Percentiles rank a stretch among this genome's conserved stretches.
Evolutionary conservation across 768 basidiomycete species (phyloP).

Genomic region (Pisolithus albus): DNA sequence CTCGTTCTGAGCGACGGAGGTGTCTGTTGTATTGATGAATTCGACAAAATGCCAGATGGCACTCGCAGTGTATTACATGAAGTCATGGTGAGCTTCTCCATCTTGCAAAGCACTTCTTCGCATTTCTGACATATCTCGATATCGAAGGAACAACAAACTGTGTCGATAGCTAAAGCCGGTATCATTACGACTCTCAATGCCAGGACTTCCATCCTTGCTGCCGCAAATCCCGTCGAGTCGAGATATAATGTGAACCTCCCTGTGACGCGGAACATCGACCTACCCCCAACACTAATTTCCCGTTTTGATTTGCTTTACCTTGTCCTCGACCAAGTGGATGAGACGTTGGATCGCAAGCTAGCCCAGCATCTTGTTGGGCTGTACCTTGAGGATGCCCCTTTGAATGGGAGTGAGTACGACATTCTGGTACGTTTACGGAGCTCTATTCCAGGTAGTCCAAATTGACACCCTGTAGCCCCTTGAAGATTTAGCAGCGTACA

Average conservation of each 20-base stretch:
- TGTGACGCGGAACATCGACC: conserved; percentile 92
- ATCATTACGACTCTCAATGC: conserved; percentile 99
- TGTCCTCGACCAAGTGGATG: conserved; percentile 92
- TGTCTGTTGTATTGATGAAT: conserved; percentile 98
- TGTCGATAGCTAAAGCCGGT: conserved; percentile 97
- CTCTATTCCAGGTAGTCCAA: not conserved
- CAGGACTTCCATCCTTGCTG: conserved; percentile 94
- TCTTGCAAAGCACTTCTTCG: not conserved
- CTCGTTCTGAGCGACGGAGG: conserved; percentile 93
- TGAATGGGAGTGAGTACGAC: conserved; percentile 52
- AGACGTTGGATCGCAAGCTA: conserved; percentile 73
- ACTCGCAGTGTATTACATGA: conserved; percentile 98
- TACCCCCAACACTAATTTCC: conserved; percentile 96
- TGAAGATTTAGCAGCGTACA: conserved; percentile 87
- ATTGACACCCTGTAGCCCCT: conserved; percentile 53
- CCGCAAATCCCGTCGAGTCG: conserved; percentile 94
- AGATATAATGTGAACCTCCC: conserved; percentile 91
- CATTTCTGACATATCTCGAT: not conserved
- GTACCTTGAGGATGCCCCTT: conserved; percentile 87
- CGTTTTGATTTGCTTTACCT: conserved; percentile 96
- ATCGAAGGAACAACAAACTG: conserved; percentile 96
- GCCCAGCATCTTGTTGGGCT: conserved; percentile 91
- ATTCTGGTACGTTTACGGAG: conserved; percentile 48
- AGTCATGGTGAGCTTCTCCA: conserved; percentile 72
- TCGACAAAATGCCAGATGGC: conserved; percentile 98